These are phyloP conservation scores for Rhodotorula kratochvilovae DNA, from an alignment of 768 basidiomycete genomes.

Conservation along the genomic window DNA sequence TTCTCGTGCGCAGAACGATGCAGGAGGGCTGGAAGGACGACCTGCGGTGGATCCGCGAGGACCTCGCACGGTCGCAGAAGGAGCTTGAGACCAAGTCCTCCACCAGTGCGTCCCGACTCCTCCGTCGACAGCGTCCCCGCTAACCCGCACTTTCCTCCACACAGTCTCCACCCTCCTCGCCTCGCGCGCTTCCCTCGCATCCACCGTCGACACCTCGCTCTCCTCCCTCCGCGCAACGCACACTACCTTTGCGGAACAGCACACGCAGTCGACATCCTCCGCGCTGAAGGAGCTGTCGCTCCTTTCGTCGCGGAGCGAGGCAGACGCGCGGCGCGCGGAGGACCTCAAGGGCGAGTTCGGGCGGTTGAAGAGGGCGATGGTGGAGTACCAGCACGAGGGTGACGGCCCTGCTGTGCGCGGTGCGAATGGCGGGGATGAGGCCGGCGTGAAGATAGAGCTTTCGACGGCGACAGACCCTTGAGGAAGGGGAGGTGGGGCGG, in stretches of 20 bases:
- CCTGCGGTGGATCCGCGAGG: conserved; percentile 63
- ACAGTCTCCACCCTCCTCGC: conserved; percentile 21
- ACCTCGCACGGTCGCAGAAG: conserved; percentile 71
- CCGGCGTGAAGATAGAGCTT: no score
- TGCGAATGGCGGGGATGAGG: no score
- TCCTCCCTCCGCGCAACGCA: neutral
- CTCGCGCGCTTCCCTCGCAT: neutral
- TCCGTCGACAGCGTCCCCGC: no score
- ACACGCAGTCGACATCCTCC: neutral
- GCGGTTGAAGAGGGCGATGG: conserved; percentile 15
- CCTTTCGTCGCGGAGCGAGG: neutral
- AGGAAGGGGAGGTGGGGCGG: no score
- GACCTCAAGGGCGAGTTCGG: conserved; percentile 7
- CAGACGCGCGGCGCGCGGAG: neutral
- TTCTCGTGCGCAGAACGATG: conserved; percentile 49
- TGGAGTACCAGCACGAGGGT: neutral
- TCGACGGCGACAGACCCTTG: neutral
- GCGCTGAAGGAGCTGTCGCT: conserved; percentile 3
- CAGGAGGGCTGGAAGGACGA: conserved; percentile 70
- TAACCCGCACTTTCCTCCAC: no score
- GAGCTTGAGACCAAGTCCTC: conserved; percentile 58
- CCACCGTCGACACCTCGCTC: neutral
- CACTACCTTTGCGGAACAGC: neutral
- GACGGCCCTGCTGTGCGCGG: no score
- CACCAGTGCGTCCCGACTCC: neutral